Percentiles rank a stretch among this genome's conserved stretches.
Conservation (phyloP, 805 yeast species). For the Yarrowia osloensis region DNA sequence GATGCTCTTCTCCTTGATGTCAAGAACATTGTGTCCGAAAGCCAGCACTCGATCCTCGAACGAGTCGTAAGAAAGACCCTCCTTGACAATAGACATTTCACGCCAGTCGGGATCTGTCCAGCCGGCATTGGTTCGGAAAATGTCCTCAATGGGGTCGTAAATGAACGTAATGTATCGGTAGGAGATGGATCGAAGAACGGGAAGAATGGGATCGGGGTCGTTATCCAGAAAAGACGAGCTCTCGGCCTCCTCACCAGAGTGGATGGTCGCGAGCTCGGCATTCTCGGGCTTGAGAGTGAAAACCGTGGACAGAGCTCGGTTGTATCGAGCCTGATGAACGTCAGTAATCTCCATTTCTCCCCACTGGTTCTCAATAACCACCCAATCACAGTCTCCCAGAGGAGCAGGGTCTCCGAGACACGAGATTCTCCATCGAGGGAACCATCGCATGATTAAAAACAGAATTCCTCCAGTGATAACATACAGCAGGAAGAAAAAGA, state of each 20-base stretch:
- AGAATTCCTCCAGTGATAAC: constrained; percentile 67
- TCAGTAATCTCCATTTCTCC: constrained; percentile 72
- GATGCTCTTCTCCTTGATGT: constrained; percentile 71
- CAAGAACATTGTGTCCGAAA: constrained; percentile 76
- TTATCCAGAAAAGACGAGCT: constrained; percentile 15
- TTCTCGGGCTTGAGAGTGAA: constrained; percentile 44
- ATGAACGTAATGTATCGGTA: constrained; percentile 82
- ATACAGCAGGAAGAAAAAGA: constrained; percentile 57
- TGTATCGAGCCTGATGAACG: constrained; percentile 63
- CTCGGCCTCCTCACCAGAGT: constrained; percentile 32
- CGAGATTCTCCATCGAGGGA: constrained; percentile 71
- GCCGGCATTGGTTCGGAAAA: constrained; percentile 76
- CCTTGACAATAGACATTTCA: constrained; percentile 50
- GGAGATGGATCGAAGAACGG: constrained; percentile 66
- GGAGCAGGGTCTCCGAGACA: constrained; percentile 67
- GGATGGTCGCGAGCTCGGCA: constrained; percentile 23
- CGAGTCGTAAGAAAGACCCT: constrained; percentile 70
- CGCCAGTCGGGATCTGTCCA: constrained; percentile 88
- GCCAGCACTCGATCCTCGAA: constrained; percentile 70
- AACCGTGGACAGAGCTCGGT: constrained; percentile 70
- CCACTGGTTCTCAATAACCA: constrained; percentile 89
- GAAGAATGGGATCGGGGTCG: constrained; percentile 65
- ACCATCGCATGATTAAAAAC: constrained; percentile 78
- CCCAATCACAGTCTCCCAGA: constrained; percentile 85
- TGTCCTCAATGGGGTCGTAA: constrained; percentile 84